phyloP scores from a whole-genome alignment of 2,329 filamentous ascomycete species.

The Epichloe sp. region DNA sequence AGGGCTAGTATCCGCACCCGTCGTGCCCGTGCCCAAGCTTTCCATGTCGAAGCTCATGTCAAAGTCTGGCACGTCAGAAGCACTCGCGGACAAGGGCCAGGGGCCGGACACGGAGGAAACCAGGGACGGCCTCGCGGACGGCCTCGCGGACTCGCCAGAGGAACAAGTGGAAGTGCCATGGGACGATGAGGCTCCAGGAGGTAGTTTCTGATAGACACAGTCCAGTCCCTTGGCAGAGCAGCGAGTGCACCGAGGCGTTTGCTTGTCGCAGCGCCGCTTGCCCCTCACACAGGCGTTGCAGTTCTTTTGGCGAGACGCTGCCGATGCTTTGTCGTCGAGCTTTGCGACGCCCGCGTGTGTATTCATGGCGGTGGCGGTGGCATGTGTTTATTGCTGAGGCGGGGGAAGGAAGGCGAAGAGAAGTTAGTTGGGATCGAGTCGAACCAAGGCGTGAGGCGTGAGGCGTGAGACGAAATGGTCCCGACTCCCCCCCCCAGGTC shows the following conservation, averaged over 20 bases:
- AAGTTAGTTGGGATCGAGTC: neutral
- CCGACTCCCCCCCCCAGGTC: neutral
- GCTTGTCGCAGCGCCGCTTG: conserved; percentile 36
- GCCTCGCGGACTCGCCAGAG: conserved; percentile 10
- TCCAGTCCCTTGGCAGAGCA: conserved; percentile 28
- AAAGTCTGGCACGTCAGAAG: conserved; percentile 17
- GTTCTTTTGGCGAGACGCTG: conserved; percentile 36
- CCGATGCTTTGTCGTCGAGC: conserved; percentile 16
- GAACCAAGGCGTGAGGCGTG: too few relatives aligned
- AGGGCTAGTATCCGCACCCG: conserved; percentile 18
- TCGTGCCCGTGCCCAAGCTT: conserved; percentile 11
- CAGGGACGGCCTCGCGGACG: conserved; percentile 3
- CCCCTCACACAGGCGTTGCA: conserved; percentile 34
- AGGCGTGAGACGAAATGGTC: neutral
- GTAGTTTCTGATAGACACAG: conserved; percentile 28
- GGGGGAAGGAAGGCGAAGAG: neutral
- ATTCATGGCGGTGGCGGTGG: neutral
- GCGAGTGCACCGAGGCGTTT: conserved; percentile 27
- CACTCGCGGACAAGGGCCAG: too few relatives aligned
- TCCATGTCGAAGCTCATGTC: conserved; percentile 21
- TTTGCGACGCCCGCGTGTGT: conserved; percentile 10
- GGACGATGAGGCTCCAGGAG: conserved; percentile 9
- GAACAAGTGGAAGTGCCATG: conserved; percentile 1
- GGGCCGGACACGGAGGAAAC: neutral
- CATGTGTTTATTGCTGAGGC: neutral